Evolutionary conservation across 2,329 filamentous ascomycete genomes (phyloP), one percentile per base, ranked within the genome.

Genomic region (Beauveria medogensis): DNA sequence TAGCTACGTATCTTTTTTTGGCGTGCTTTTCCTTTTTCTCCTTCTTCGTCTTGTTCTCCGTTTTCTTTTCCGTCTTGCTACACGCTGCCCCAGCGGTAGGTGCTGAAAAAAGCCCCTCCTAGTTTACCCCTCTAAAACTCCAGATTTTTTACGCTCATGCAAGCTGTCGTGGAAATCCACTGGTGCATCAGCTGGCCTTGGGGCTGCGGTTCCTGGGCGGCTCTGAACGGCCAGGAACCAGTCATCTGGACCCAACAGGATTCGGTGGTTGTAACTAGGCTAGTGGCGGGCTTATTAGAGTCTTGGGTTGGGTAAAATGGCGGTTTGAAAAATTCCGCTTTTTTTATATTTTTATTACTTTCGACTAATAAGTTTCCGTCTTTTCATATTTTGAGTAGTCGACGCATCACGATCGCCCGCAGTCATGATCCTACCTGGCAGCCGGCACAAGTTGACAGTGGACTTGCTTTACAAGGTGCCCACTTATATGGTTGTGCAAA

Each of bases 291-390:
- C 28, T 56, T 57, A 34, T 24, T 2, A 5, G 20, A 20, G 20
- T 51, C 55, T 58, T 58, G 55, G 55, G 55, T 58, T 58, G 55
- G 55, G 55, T 58, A 58, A 51, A 46, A 43, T 20, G n/a, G 6
- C 14, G 12, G 34, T 16, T 37, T 37, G 34, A 6, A 37, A 52
- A 22, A 14, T 22, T 37, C 48, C 30, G 18, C 30, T 44, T 44
- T 47, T 30, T 30, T 56, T 34, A 1, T 24, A 9, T 10, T 34
- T 56, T 34, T 56, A 22, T 14, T 50, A 50, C 10, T 40, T 34
- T 16, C 14, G 16, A 37, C 34, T 37, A 14, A 53, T 22, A 16
- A 16, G 26, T 43, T 28, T 41, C 14, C 18, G n/a, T 34, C 50
- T 54, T 7, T 26, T 26, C 20, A 46, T 18, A 46, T n/a, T 20